Base-by-base conservation (phyloP, 805 yeast genomes). In the Saturnispora kantuleensis region DNA sequence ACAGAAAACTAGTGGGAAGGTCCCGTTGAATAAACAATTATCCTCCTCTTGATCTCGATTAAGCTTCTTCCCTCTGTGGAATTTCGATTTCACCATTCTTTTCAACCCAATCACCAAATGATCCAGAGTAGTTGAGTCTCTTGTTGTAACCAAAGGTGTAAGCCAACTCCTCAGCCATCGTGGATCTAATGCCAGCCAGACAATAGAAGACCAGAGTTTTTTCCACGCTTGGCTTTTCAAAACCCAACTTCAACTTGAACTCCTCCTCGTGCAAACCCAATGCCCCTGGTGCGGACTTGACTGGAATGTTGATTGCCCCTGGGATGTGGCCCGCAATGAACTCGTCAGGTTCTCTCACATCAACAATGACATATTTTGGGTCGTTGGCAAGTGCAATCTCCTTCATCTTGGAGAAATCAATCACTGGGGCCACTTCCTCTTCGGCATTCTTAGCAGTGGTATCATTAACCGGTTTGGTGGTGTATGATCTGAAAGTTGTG, bases 311-410 rank as follows among this genome's bases (percentile, higher is more conserved):
- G 46, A 89, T 64, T 5, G 97, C 81, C 11, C 77, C 74, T 28
- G 96, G 96, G 54, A 90, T 83, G 58, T 75, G 79, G 36, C 96
- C 96, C 39, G 68, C 77, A 33, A 66, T 66, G 45, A 47, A 65
- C 65, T 90, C 98, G 21, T 69, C 73, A 5, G 97, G 96, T 68
- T 90, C 97, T 60, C 98, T 79, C 16, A 86, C 97, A 59, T 90
- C 98, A 18, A 90, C 79, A 33, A 90, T 64, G 35, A 86, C 70
- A 32, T 73, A 64, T 12, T 67, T 65, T 12, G 76, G 69, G 44
- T 67, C 69, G 11, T 51, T 41, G 4, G 78, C 76, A 18, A 46
- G 50, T 15, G 70, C 62, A 18, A 84, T 58, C n/a, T 65, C 59
- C 52, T 72, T 69, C 55, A 64, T 52, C 38, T 61, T 48, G 1